A percentile compares a stretch with the other conserved stretches of the same genome.
phyloP scores from a whole-genome alignment of 192 early-diverging fungal species.

The Coemansia sp. region DNA sequence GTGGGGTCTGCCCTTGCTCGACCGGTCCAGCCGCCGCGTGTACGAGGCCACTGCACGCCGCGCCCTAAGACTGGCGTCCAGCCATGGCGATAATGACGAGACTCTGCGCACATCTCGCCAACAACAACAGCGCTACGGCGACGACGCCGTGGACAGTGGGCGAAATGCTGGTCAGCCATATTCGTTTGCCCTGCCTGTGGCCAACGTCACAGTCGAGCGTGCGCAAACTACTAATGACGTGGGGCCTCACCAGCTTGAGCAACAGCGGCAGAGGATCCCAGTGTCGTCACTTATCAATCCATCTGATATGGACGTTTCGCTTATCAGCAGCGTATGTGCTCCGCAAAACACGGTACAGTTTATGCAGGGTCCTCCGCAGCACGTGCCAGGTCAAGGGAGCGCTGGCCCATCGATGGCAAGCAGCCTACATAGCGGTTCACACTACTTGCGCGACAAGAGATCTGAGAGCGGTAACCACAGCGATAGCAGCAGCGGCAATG shows the following conservation, averaged over 20 bases:
- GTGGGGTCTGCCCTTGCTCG: conserved; percentile 92
- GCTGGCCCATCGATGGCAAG: background rate
- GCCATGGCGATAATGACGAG: background rate
- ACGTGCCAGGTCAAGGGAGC: background rate
- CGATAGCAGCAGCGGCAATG: conserved; percentile 36
- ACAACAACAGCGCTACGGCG: background rate
- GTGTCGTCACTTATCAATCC: conserved; percentile 52
- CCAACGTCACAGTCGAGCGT: conserved; percentile 24
- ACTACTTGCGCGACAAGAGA: background rate
- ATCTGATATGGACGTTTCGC: conserved; percentile 29
- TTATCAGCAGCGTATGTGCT: conserved; percentile 53
- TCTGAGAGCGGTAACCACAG: conserved; percentile 36
- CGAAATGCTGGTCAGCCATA: conserved; percentile 10
- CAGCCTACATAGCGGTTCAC: background rate
- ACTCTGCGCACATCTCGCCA: conserved; percentile 6
- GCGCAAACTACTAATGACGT: conserved; percentile 5
- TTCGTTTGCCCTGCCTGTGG: conserved; percentile 25
- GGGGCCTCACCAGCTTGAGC: conserved; percentile 3
- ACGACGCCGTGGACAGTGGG: background rate
- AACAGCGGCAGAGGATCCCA: conserved; percentile 29
- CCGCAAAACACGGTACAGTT: conserved; percentile 44
- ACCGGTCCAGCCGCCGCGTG: conserved; percentile 57
- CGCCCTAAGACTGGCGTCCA: conserved; percentile 32
- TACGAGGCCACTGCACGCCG: conserved; percentile 57
- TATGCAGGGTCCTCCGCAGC: conserved; percentile 24